Evolutionary conservation across 2,329 filamentous ascomycete genomes (phyloP).

Genomic region (Ophiostoma himal-ulmi): DNA sequence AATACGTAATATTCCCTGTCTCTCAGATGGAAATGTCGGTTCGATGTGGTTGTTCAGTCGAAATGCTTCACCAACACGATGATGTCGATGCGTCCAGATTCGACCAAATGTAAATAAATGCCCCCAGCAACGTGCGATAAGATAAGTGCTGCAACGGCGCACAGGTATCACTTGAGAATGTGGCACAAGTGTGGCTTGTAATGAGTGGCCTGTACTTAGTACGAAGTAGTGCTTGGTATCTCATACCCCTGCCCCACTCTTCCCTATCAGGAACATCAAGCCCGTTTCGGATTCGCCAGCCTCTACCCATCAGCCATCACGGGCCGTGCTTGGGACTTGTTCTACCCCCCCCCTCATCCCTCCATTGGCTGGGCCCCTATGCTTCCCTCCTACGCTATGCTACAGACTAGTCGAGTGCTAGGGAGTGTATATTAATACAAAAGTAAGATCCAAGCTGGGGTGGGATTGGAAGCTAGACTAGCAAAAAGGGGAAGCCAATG

Average conservation of each 20-base stretch:
- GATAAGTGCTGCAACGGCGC: constrained; percentile 9
- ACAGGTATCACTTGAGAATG: background rate
- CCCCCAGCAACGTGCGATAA: constrained; percentile 24
- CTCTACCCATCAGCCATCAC: background rate
- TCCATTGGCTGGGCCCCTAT: background rate
- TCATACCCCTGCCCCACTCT: constrained; percentile 7
- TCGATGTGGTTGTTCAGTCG: background rate
- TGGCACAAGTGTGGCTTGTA: constrained; percentile 15
- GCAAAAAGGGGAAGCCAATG: constrained; percentile 15
- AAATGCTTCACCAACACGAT: background rate
- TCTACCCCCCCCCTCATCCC: background rate
- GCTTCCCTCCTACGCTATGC: background rate
- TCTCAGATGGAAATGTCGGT: background rate
- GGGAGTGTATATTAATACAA: background rate
- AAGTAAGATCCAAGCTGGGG: background rate
- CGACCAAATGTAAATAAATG: constrained; percentile 24
- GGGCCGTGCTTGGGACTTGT: background rate
- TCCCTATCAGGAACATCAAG: background rate
- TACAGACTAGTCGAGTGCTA: background rate
- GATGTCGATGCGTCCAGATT: background rate
- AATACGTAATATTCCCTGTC: background rate
- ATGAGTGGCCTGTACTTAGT: background rate
- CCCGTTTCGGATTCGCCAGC: constrained; percentile 6
- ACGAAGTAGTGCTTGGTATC: too few relatives aligned
- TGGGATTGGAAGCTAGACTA: constrained; percentile 5